A percentile compares a stretch with the other conserved stretches of the same genome.
These are phyloP conservation scores for Cocos nucifera DNA, from an alignment of 176 grass and related monocot species.

Conservation along the genomic window DNA sequence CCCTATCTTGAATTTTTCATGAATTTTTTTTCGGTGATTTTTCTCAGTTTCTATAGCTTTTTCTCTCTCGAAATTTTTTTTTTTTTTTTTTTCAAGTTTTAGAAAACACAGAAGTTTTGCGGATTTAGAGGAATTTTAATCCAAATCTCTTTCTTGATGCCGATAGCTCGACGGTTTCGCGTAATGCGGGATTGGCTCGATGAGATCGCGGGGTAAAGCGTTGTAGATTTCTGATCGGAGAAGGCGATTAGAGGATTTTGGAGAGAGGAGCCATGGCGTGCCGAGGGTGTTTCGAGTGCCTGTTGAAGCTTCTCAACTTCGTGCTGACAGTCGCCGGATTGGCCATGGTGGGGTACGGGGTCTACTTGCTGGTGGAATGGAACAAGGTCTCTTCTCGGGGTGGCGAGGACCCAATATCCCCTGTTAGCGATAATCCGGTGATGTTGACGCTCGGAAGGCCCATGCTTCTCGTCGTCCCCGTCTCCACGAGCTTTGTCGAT, in stretches of 20 bases:
- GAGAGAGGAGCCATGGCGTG: slow-evolving; percentile 46
- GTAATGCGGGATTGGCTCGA: slow-evolving; percentile 6
- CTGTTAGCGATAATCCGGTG: not conserved
- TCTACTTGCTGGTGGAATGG: slow-evolving; percentile 61
- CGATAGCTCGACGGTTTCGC: too few relatives aligned
- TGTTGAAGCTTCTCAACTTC: slow-evolving; percentile 74
- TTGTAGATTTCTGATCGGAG: not conserved
- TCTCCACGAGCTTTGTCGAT: slow-evolving; percentile 28
- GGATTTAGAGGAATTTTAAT: too few relatives aligned
- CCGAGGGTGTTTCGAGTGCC: slow-evolving; percentile 51
- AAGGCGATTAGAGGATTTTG: too few relatives aligned
- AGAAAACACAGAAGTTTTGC: too few relatives aligned
- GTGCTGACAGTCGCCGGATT: slow-evolving; percentile 51
- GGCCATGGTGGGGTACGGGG: slow-evolving; percentile 63
- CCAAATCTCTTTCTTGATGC: too few relatives aligned
- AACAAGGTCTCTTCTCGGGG: slow-evolving; percentile 30
- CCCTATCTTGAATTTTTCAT: too few relatives aligned
- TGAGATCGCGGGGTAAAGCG: slow-evolving; percentile 22
- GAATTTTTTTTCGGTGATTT: too few relatives aligned
- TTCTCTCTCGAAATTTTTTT: too few relatives aligned
- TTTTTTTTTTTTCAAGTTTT: too few relatives aligned
- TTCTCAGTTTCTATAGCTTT: too few relatives aligned
- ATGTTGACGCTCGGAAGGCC: slow-evolving; percentile 37
- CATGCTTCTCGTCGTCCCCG: slow-evolving; percentile 27
- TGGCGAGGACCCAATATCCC: not conserved